phyloP scores from a whole-genome alignment of 441 rosid species.

The Daphne laureola region DNA sequence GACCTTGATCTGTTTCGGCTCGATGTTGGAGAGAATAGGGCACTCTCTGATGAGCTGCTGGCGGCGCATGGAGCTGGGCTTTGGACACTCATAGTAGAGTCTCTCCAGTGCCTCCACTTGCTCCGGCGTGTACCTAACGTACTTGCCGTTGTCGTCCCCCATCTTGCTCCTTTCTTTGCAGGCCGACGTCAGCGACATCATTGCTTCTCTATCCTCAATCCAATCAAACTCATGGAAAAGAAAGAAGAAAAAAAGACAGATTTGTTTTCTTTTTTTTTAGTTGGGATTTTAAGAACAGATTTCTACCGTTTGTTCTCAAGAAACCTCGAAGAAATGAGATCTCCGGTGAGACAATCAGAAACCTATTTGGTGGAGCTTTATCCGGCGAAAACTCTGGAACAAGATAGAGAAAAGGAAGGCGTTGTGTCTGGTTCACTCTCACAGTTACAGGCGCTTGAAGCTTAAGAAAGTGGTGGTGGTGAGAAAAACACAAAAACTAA shows the following conservation, averaged over 20 bases:
- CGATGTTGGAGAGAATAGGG: constrained; percentile 67
- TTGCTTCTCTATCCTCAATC: constrained; percentile 16
- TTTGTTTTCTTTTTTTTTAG: neutral
- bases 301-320: neutral
- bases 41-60: constrained; percentile 70
- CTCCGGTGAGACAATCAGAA: constrained; percentile 8
- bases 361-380: constrained; percentile 13
- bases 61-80: constrained; percentile 68
- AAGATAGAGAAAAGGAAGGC: constrained; percentile 10
- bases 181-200: constrained; percentile 57
- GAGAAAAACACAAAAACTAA: neutral
- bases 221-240: neutral
- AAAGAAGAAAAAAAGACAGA: neutral
- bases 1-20: constrained; percentile 77
- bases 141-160: constrained; percentile 64
- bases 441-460: too few relatives aligned
- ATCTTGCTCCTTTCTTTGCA: constrained; percentile 35
- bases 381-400: constrained; percentile 20
- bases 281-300: neutral
- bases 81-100: constrained; percentile 63
- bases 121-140: constrained; percentile 66
- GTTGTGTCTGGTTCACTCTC: neutral
- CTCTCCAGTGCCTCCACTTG: constrained; percentile 71
- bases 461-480: neutral
- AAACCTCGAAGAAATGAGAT: constrained; percentile 10